These are phyloP conservation scores for Phytopythium montanum DNA, from an alignment of 352 stramenopile species.

Conservation along the genomic window DNA sequence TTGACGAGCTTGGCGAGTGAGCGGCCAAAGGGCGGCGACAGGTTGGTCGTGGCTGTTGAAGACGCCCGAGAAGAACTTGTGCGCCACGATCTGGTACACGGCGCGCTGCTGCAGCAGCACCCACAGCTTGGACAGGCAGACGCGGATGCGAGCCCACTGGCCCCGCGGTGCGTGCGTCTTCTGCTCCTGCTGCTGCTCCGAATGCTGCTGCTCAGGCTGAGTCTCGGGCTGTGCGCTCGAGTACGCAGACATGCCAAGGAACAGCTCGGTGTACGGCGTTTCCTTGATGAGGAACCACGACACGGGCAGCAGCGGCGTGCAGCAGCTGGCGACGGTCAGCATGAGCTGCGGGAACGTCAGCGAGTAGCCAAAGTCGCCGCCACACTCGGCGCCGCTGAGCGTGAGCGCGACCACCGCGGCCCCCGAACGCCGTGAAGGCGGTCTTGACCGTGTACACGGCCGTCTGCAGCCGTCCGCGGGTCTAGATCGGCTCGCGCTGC, in stretches of 20 bases:
- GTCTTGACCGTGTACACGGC: conserved; percentile 44
- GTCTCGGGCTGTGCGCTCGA: too few species aligned
- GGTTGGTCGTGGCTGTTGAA: conserved; percentile 53
- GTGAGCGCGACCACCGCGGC: conserved; percentile 33
- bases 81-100: conserved; percentile 55
- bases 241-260: neutral
- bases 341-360: conserved; percentile 36
- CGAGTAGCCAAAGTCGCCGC: conserved; percentile 39
- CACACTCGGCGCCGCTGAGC: conserved; percentile 37
- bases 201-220: too few species aligned
- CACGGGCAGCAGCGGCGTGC: conserved; percentile 38
- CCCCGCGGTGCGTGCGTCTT: neutral
- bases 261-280: too few species aligned
- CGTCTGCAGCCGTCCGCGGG: conserved; percentile 49
- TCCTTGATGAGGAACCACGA: conserved; percentile 42
- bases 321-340: conserved; percentile 31
- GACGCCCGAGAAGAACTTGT: conserved; percentile 56
- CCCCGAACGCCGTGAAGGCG: too few species aligned
- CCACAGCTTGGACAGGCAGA: conserved; percentile 46
- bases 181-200: neutral
- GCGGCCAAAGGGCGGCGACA: conserved; percentile 38
- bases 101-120: conserved; percentile 38
- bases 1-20: conserved; percentile 51
- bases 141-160: conserved; percentile 13
- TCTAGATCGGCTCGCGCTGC: conserved; percentile 47